Evolutionary conservation across 1,284 basidiomycete species (phyloP), one percentile per base, ranked within the genome.

Genomic region (Marasmius oreades): DNA sequence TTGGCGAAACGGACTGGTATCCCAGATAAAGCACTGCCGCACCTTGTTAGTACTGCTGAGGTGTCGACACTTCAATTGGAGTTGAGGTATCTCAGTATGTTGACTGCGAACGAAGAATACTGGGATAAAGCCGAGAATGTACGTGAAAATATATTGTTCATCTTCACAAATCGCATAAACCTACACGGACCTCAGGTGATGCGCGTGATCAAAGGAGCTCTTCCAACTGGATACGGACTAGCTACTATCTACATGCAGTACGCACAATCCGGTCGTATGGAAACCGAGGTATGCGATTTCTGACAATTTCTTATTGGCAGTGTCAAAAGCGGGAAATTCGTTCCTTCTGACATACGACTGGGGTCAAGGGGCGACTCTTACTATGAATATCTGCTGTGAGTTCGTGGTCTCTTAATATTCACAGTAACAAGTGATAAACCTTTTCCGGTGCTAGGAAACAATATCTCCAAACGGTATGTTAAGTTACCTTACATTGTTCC

Each of bases 311-410:
- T 50, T 51, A 47, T 33, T 24, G 10, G 50, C 53, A 92, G 90
- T 54, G 77, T 86, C 0, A 67, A 82, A 18, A 78, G 75, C 33
- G 94, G 93, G 7, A 75, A 78, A 44, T 96, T 92, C 64, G 76
- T 85, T 34, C 74, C 84, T 10, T 86, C 88, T 18, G 84, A 90
- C 37, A 92, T 98, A 59, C 86, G 95, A 7, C 80, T 98, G 14
- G 95, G 95, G 8, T 95, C 93, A 16, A 82, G 95, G 26, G 95
- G 91, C 20, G 95, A 98, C 72, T 95, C 93, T 4, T 98, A 90
- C 74, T 98, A 98, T 69, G 95, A 98, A 71, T 96, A 96, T 67
- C 77, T 97, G 26, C 65, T 94, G 84, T 90, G 59, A 73, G 86
- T 69, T 4, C 53, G 20, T 53, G 46, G n/a, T 31, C 39, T 18